Conservation (phyloP, 2,329 filamentous ascomycete genomes). For the Curvularia sp. region DNA sequence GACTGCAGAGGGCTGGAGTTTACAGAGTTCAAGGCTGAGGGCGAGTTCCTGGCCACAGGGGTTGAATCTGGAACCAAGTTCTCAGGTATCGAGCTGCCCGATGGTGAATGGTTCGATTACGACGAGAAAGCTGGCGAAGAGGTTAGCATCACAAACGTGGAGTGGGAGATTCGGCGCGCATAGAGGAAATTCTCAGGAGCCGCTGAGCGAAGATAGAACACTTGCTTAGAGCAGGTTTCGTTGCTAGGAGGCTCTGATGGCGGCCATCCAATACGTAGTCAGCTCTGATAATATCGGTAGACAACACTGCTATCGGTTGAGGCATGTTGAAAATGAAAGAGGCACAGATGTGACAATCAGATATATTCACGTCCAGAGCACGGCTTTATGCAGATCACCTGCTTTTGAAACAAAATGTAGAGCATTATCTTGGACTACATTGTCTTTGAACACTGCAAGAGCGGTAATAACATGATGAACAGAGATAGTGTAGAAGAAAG, state of each 20-base stretch:
- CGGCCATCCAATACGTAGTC: not conserved
- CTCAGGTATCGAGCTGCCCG: constrained; percentile 76
- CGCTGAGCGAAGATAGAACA: not conserved
- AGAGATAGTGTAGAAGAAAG: not conserved
- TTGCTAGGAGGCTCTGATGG: not conserved
- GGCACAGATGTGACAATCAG: not conserved
- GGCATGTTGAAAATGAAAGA: not conserved
- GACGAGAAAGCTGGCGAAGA: constrained; percentile 93
- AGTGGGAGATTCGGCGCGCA: constrained; percentile 81
- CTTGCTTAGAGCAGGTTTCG: not conserved
- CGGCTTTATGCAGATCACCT: not conserved
- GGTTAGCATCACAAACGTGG: constrained; percentile 88
- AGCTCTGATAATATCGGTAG: not conserved
- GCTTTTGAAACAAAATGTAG: not conserved
- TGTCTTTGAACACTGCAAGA: not conserved
- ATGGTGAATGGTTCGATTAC: constrained; percentile 98
- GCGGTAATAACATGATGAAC: not conserved
- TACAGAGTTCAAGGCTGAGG: constrained; percentile 88
- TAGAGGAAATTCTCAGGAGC: constrained; percentile 46
- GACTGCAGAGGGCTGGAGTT: constrained; percentile 96
- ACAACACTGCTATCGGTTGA: not conserved
- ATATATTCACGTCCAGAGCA: not conserved
- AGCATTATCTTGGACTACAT: not conserved
- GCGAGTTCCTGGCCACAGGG: constrained; percentile 88
- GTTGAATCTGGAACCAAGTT: constrained; percentile 83